Evolutionary conservation across 2,329 filamentous ascomycete species (phyloP).

Genomic region (Fusarium graminum): DNA sequence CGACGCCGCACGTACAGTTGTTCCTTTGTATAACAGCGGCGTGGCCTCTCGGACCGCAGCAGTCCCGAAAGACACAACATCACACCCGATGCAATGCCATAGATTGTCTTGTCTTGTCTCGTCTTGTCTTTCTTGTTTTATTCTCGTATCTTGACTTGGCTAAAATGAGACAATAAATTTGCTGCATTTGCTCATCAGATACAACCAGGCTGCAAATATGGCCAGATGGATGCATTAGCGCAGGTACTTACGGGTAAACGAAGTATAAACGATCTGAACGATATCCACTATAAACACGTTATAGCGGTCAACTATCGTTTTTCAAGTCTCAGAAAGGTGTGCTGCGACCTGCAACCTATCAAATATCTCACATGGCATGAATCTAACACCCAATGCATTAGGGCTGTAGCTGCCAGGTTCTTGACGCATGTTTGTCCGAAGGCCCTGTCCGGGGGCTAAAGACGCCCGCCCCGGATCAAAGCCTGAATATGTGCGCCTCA

Average conservation of each 20-base stretch:
- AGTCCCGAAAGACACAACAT: neutral
- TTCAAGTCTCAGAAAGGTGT: neutral
- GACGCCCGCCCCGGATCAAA: neutral
- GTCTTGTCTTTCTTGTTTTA: too few relatives aligned
- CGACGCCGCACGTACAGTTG: too few relatives aligned
- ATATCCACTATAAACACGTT: neutral
- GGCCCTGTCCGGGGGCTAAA: neutral
- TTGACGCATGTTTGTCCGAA: neutral
- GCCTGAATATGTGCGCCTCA: neutral
- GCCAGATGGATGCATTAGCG: neutral
- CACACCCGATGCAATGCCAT: too few relatives aligned
- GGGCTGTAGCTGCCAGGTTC: neutral
- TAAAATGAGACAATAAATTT: too few relatives aligned
- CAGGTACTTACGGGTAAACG: neutral
- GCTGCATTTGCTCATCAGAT: neutral
- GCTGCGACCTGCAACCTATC: neutral
- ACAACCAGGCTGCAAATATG: neutral
- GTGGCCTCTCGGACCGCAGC: too few relatives aligned
- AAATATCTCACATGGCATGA: neutral
- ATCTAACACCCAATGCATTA: neutral
- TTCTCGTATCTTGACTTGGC: too few relatives aligned
- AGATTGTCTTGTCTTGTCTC: too few relatives aligned
- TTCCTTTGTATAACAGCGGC: too few relatives aligned
- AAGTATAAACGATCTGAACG: neutral
- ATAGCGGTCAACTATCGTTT: neutral